Conservation (phyloP, 2,329 filamentous ascomycete species). For the Stemphylium beticola region DNA sequence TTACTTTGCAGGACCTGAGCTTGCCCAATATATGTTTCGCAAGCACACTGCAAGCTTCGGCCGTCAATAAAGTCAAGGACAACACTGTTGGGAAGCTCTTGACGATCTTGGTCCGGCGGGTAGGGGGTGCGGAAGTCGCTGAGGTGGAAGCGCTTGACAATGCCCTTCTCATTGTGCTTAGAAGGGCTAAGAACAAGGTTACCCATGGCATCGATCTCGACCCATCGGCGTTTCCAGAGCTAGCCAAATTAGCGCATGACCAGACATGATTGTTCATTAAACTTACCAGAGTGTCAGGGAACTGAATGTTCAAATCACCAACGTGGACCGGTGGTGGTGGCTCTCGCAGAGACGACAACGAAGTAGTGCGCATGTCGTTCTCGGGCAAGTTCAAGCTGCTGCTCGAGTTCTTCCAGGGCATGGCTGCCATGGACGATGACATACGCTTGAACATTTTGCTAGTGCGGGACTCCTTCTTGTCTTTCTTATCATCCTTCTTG, state of each 20-base stretch:
- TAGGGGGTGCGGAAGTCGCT: constrained; percentile 81
- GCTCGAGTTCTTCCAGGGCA: constrained; percentile 58
- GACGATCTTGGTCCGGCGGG: constrained; percentile 85
- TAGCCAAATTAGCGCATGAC: constrained; percentile 26
- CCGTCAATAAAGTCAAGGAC: constrained; percentile 68
- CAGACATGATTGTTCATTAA: background rate
- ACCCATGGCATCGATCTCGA: constrained; percentile 83
- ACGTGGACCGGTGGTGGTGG: constrained; percentile 68
- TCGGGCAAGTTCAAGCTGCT: constrained; percentile 50
- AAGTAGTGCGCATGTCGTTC: constrained; percentile 38
- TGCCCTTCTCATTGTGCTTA: constrained; percentile 66
- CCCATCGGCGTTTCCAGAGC: constrained; percentile 92
- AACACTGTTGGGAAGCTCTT: constrained; percentile 90
- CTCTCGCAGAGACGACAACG: constrained; percentile 44
- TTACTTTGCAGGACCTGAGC: constrained; percentile 46
- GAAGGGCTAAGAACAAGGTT: constrained; percentile 80
- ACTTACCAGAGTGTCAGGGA: constrained; percentile 81
- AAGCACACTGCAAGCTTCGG: constrained; percentile 66
- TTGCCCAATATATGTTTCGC: constrained; percentile 44
- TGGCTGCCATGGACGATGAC: constrained; percentile 63
- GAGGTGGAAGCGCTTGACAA: constrained; percentile 82
- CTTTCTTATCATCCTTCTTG: constrained; percentile 51
- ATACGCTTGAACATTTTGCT: constrained; percentile 71
- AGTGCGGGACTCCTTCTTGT: constrained; percentile 63
- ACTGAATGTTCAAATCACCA: constrained; percentile 95